Evolutionary conservation across 345 rosid species (phyloP).

Genomic region (Lumnitzera littorea): DNA sequence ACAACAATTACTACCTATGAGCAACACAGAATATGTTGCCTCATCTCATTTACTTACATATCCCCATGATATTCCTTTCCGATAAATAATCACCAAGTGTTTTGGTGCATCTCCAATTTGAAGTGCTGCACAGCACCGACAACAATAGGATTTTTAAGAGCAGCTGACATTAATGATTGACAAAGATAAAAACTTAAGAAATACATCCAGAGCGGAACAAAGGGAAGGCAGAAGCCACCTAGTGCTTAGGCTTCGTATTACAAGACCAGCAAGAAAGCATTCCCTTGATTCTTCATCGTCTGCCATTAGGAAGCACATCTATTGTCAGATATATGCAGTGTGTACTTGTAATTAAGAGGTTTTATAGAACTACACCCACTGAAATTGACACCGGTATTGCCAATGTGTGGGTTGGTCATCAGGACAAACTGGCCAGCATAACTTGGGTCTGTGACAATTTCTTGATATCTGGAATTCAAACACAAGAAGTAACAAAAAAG

Average conservation of each 20-base stretch:
- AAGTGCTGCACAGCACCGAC: slow-evolving; percentile 41
- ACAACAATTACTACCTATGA: background rate
- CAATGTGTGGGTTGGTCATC: slow-evolving; percentile 97
- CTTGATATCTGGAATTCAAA: slow-evolving; percentile 73
- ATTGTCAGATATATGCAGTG: slow-evolving; percentile 3
- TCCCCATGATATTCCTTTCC: slow-evolving; percentile 92
- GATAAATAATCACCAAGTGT: slow-evolving; percentile 72
- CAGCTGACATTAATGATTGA: slow-evolving; percentile 1
- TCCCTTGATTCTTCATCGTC: slow-evolving; percentile 90
- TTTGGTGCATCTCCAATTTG: slow-evolving; percentile 86
- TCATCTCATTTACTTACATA: slow-evolving; percentile 33
- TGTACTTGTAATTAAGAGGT: background rate
- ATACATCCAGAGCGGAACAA: background rate
- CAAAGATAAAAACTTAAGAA: background rate
- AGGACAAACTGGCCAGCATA: slow-evolving; percentile 95
- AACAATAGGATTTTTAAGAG: slow-evolving; percentile 1
- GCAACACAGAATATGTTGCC: no score
- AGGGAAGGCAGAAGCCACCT: slow-evolving; percentile 25
- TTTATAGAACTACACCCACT: slow-evolving; percentile 32
- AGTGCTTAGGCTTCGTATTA: slow-evolving; percentile 77
- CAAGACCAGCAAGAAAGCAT: slow-evolving; percentile 89
- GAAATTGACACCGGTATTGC: slow-evolving; percentile 91
- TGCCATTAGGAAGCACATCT: slow-evolving; percentile 13
- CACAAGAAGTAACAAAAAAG: background rate
- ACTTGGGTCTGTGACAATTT: slow-evolving; percentile 96